A percentile compares a stretch with the other conserved stretches of the same genome.
Conservation (phyloP, 2,329 filamentous ascomycete species). For the Hymenoscyphus fraxineus region DNA sequence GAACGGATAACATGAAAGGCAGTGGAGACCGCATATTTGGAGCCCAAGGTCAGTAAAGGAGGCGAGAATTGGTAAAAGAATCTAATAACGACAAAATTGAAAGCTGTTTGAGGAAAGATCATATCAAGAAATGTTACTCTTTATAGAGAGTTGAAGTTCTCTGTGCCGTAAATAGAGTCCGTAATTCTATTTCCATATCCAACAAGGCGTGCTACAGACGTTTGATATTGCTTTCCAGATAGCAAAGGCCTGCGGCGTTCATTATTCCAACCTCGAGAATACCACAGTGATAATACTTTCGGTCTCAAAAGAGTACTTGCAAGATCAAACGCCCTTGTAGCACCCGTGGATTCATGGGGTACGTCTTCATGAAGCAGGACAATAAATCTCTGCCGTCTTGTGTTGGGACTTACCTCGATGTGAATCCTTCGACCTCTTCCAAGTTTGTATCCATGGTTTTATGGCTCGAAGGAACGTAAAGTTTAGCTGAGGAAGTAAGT, state of each 20-base stretch:
- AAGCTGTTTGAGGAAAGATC: neutral
- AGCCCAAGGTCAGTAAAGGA: neutral
- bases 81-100: neutral
- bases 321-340: too few relatives aligned
- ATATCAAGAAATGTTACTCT: conserved; percentile 2
- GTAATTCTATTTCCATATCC: neutral
- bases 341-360: too few relatives aligned
- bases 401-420: conserved; percentile 5
- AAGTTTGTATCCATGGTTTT: conserved; percentile 1
- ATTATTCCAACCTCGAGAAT: neutral
- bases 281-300: too few relatives aligned
- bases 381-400: neutral
- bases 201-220: conserved; percentile 5
- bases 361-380: too few relatives aligned
- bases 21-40: neutral
- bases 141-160: neutral
- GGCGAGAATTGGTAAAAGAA: neutral
- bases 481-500: neutral
- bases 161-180: neutral
- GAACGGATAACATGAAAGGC: neutral
- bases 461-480: neutral
- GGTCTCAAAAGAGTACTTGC: too few relatives aligned
- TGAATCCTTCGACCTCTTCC: conserved; percentile 1
- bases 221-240: conserved; percentile 3
- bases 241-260: neutral